phyloP scores from a whole-genome alignment of 1,284 basidiomycete species.

The Puccinia polysora region DNA sequence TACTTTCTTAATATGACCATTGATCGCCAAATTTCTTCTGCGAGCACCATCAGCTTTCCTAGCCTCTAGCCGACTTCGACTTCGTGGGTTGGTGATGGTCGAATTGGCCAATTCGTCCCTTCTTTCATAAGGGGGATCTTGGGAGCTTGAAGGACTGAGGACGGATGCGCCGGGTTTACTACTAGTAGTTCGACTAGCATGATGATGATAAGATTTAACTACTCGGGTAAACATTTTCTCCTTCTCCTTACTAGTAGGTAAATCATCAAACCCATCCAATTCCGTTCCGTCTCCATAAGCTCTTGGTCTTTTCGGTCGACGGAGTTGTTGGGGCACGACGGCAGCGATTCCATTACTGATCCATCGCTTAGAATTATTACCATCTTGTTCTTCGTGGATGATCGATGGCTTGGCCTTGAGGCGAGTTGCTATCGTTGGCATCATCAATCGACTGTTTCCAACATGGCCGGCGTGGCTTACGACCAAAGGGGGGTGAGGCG shows the following conservation, averaged over 20 bases:
- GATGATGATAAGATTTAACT: slow-evolving; percentile 3
- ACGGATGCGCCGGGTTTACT: background rate
- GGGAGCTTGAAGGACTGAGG: background rate
- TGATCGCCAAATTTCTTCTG: slow-evolving; percentile 55
- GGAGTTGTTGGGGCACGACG: slow-evolving; percentile 15
- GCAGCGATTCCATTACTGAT: background rate
- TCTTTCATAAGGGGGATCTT: slow-evolving; percentile 55
- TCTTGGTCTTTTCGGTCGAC: slow-evolving; percentile 64
- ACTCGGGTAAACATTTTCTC: slow-evolving; percentile 59
- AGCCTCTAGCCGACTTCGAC: slow-evolving; percentile 57
- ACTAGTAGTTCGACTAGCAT: slow-evolving; percentile 6
- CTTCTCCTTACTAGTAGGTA: slow-evolving; percentile 75
- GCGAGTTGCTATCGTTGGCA: slow-evolving; percentile 41
- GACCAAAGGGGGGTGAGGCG: background rate
- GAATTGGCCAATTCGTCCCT: slow-evolving; percentile 37
- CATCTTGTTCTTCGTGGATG: slow-evolving; percentile 10
- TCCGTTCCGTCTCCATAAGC: slow-evolving; percentile 88
- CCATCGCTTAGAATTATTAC: background rate
- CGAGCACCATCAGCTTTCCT: slow-evolving; percentile 71
- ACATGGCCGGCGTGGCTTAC: background rate
- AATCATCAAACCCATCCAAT: slow-evolving; percentile 81
- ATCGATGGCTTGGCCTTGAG: slow-evolving; percentile 43
- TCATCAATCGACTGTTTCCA: slow-evolving; percentile 32
- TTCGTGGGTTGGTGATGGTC: slow-evolving; percentile 41
- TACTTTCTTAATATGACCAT: slow-evolving; percentile 13